Evolutionary conservation across 139 green algal genomes (phyloP).

Genomic region (Chlamydomonas urium): DNA sequence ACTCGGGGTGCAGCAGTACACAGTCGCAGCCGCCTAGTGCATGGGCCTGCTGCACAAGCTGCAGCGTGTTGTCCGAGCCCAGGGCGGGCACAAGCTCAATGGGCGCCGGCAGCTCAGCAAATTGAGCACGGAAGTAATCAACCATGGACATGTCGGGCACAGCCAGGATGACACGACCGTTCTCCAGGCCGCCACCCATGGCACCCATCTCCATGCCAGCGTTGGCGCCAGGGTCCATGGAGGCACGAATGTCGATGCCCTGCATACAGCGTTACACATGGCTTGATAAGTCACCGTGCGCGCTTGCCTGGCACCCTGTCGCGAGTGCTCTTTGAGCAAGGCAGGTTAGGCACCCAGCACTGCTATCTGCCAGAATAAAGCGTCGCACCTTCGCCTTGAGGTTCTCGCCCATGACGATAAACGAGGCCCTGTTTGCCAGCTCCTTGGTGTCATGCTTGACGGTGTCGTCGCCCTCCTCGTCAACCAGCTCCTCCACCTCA

Average conservation of each 20-base stretch:
- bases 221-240: conserved; percentile 15
- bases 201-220: conserved; percentile 16
- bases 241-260: conserved; percentile 41
- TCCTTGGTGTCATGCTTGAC: conserved; percentile 32
- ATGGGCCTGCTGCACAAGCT: conserved; percentile 37
- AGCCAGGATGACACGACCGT: conserved; percentile 42
- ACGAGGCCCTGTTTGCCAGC: conserved; percentile 40
- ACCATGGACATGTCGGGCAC: conserved; percentile 44
- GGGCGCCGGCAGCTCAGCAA: conserved; percentile 27
- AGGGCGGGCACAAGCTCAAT: conserved; percentile 43
- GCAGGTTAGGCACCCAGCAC: too few relatives aligned
- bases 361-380: too few relatives aligned
- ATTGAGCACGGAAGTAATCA: conserved; percentile 44
- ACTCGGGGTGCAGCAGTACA: conserved; percentile 49
- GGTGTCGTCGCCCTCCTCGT: conserved; percentile 35
- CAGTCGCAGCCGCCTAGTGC: conserved; percentile 41
- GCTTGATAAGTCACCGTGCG: too few relatives aligned
- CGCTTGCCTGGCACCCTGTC: too few relatives aligned
- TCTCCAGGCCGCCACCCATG: conserved; percentile 2
- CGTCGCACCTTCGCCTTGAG: conserved; percentile 27
- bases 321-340: too few relatives aligned
- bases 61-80: conserved; percentile 32
- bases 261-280: conserved; percentile 13
- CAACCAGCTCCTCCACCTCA: conserved; percentile 42
- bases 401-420: conserved; percentile 42